Conservation (phyloP, 2,329 filamentous ascomycete genomes). For the Monosporascus sp. region DNA sequence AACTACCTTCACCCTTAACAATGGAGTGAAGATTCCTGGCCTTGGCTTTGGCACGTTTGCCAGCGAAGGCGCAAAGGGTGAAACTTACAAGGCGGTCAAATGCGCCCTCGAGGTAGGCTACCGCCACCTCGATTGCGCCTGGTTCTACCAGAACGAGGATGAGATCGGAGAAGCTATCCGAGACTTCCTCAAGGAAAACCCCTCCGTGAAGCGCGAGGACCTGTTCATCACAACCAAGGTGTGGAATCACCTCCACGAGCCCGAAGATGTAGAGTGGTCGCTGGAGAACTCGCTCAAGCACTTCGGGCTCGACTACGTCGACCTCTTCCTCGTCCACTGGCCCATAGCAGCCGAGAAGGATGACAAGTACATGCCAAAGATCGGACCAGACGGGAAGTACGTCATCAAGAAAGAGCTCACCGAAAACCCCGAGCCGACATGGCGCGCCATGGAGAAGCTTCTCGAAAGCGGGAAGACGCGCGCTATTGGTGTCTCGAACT, state of each 20-base stretch:
- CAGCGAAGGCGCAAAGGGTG: constrained; percentile 56
- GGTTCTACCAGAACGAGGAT: constrained; percentile 64
- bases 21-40: constrained; percentile 53
- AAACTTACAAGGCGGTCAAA: constrained; percentile 60
- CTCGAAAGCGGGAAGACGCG: constrained; percentile 24
- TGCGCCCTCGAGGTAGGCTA: constrained; percentile 58
- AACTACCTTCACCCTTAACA: constrained; percentile 39
- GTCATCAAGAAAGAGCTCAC: constrained; percentile 54
- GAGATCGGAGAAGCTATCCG: constrained; percentile 54
- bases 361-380: constrained; percentile 35
- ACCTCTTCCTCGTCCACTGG: constrained; percentile 54
- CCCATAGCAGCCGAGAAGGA: constrained; percentile 40
- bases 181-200: constrained; percentile 33
- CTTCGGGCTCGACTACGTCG: constrained; percentile 50
- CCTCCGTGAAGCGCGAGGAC: constrained; percentile 44
- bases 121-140: constrained; percentile 62
- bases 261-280: constrained; percentile 51
- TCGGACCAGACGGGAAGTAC: constrained; percentile 41
- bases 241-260: constrained; percentile 61
- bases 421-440: constrained; percentile 59
- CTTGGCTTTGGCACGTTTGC: constrained; percentile 63
- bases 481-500: constrained; percentile 43
- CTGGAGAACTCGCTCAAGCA: constrained; percentile 46
- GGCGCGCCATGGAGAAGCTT: constrained; percentile 52
- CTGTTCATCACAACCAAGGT: constrained; percentile 62